Evolutionary conservation across 2,329 filamentous ascomycete genomes (phyloP).

Genomic region (Cadophora gregata): DNA sequence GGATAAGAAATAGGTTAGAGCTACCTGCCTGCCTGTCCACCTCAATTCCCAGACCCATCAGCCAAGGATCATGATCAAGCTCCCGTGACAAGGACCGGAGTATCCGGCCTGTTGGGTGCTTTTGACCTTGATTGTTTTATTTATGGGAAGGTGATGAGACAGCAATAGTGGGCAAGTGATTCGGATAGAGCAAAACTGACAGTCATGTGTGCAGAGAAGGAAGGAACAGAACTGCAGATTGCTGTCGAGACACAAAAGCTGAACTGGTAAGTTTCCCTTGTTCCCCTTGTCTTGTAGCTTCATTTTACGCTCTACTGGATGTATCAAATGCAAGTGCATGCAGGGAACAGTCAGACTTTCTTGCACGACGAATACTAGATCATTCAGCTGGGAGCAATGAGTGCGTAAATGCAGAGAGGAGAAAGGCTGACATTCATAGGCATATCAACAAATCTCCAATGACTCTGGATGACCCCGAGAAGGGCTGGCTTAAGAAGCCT

Average conservation of each 20-base stretch:
- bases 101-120: neutral
- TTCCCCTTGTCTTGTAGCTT: neutral
- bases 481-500: constrained; percentile 71
- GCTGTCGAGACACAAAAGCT: constrained; percentile 85
- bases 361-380: neutral
- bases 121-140: neutral
- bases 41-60: neutral
- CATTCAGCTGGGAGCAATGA: neutral
- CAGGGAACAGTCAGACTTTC: neutral
- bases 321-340: neutral
- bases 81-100: neutral
- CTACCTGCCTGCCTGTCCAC: neutral
- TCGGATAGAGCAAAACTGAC: constrained; percentile 3
- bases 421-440: constrained; percentile 57
- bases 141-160: neutral
- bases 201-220: constrained; percentile 63
- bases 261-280: constrained; percentile 66
- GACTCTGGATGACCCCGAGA: constrained; percentile 80
- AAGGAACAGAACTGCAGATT: constrained; percentile 73
- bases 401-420: neutral
- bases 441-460: constrained; percentile 89
- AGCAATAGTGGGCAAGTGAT: neutral
- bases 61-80: neutral
- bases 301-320: neutral
- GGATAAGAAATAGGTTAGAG: neutral